Evolutionary conservation across 495 filamentous ascomycete genomes (phyloP), one percentile per base, ranked within the genome.

Genomic region (Tuber borchii): DNA sequence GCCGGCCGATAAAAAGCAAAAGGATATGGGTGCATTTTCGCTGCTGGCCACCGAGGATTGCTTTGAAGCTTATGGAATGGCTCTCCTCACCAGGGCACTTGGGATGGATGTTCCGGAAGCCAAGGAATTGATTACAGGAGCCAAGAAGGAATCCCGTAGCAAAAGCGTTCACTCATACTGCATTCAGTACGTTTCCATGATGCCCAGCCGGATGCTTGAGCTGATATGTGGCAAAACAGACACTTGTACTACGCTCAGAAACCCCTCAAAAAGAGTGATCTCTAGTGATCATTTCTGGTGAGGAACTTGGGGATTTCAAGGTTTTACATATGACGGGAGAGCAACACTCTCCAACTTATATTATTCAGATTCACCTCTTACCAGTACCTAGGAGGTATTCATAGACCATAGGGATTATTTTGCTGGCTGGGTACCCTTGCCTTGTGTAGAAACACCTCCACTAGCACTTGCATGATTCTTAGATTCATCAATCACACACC

Each of bases 11-110:
- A 43, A 44, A 22, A 79, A 79, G 51, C 70, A 61, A 45, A 79
- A 78, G 44, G 75, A 78, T 70, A 75, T 79, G 7, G 78, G 78
- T 2, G 78, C 76, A 19, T 78, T 75, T 61, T 43, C 61, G 26
- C 8, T 70, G 44, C 70, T 79, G 16, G 72, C 69, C n/a, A 65
- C 56, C 6, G 75, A 78, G 46, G 78, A 44, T 14, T 78, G 71
- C n/a, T 81, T 78, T 46, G 76, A 81, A 40, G 78, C 80, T 1
- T 68, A 76, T 74, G 78, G 78, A 3, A 17, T 80, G 43, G 76
- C 75, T 9, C 40, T 78, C 19, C 71, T 81, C 7, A 80, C 78
- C 14, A 51, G 72, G 45, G 43, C 70, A 22, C 65, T 81, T 17
- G 73, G 56, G 20, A 81, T 81, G 75, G 37, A 34, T 5, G 7